Evolutionary conservation across 2,329 filamentous ascomycete genomes (phyloP), one percentile per base, ranked within the genome.

Genomic region (Nannizziopsis arthrosporioides): DNA sequence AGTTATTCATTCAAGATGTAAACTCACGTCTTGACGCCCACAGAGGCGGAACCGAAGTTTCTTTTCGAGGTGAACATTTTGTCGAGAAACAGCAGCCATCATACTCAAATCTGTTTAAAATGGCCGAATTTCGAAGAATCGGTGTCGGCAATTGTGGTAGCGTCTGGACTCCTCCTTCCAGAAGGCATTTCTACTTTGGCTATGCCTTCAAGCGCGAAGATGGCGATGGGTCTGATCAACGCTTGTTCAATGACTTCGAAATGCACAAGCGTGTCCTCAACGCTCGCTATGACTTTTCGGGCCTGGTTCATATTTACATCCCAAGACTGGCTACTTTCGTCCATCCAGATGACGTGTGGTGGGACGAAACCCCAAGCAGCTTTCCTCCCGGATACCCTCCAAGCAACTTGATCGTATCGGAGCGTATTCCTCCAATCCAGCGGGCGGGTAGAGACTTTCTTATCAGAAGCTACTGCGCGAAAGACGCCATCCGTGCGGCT

Each of bases 361-460:
- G 63, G 62, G 34, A 17, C 2, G 15, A 48, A 1, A 58, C 59
- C 36, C 44, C 55, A 5, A 9, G n/a, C 6, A 51, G 42, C 5
- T 67, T 65, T 45, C 61, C 57, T 19, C 12, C 32, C 6, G 52
- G 49, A 2, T 62, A 59, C 41, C 44, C 52, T 3, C 58, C 57
- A 27, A 66, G 63, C 54, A 65, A 67, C 42, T 50, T 60, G 4
- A 59, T 68, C 5, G 44, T 57, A 5, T 53, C 59, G 0, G 57
- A 68, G 34, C 59, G 63, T 8, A 68, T 68, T 27, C 62, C 57
- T 9, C 57, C 64, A 0, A 54, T 69, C 5, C 37, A 54, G 0
- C 36, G 55, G 9, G 5, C 43, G 2, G 54, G 56, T 2, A 55
- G 68, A 42, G 44, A 56, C 5, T 37, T 54, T 6, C 52, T 70